A percentile compares a stretch with the other conserved stretches of the same genome.
These are phyloP conservation scores for Schizophyllum commune DNA, from an alignment of 1,284 basidiomycete genomes.

Conservation along the genomic window DNA sequence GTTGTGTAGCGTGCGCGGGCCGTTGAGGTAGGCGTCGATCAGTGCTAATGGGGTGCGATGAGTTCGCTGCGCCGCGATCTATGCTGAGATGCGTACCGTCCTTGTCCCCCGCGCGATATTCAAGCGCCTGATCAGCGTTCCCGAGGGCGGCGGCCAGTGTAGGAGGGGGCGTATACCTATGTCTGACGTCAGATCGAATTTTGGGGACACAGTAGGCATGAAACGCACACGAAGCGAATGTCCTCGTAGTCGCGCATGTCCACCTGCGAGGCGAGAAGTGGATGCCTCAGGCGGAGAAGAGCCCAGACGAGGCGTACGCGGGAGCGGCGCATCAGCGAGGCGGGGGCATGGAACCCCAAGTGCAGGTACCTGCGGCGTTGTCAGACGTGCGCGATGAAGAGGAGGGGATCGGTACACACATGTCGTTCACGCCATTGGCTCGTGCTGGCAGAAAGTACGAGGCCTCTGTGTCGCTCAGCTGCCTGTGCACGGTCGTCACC, in stretches of 20 bases:
- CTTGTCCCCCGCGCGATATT: slow-evolving; percentile 42
- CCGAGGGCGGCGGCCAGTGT: slow-evolving; percentile 37
- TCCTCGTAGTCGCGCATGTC: slow-evolving; percentile 57
- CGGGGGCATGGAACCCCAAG: slow-evolving; percentile 50
- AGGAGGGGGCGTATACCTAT: slow-evolving; percentile 42
- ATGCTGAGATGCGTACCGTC: slow-evolving; percentile 32
- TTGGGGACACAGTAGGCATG: neutral
- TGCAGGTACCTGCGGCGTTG: slow-evolving; percentile 51
- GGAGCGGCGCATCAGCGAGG: slow-evolving; percentile 29
- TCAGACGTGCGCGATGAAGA: neutral
- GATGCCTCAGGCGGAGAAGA: slow-evolving; percentile 57
- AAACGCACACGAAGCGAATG: slow-evolving; percentile 53
- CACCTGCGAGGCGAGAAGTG: slow-evolving; percentile 54
- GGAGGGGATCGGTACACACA: slow-evolving; percentile 35
- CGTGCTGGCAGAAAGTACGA: slow-evolving; percentile 72
- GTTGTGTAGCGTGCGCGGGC: slow-evolving; percentile 64
- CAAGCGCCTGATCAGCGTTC: slow-evolving; percentile 41
- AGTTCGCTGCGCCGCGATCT: slow-evolving; percentile 25
- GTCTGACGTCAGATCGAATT: slow-evolving; percentile 4
- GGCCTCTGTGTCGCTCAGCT: slow-evolving; percentile 55
- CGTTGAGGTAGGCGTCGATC: slow-evolving; percentile 65
- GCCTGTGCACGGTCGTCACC: slow-evolving; percentile 25
- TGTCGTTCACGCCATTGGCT: slow-evolving; percentile 74
- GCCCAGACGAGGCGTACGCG: slow-evolving; percentile 62
- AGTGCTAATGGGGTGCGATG: slow-evolving; percentile 19